Conservation (phyloP, 2,329 filamentous ascomycete genomes). For the Aspergillus puulaauensis region DNA sequence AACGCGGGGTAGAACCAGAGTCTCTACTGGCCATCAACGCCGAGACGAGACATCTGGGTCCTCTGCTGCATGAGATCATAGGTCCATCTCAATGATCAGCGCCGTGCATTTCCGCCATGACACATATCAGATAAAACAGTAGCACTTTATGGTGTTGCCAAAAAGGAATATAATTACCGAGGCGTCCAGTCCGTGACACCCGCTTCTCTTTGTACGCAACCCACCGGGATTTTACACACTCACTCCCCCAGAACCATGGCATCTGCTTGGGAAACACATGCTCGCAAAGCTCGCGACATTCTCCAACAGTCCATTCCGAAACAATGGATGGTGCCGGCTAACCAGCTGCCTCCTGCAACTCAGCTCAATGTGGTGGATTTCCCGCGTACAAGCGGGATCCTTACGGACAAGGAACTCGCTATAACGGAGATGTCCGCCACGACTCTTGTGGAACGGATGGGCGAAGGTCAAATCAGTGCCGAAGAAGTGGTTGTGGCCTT, state of each 20-base stretch:
- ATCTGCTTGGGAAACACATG: conserved; percentile 31
- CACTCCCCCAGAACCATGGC: conserved; percentile 17
- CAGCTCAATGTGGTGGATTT: conserved; percentile 32
- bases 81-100: no score
- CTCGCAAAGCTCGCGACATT: conserved; percentile 34
- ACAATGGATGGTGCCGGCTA: conserved; percentile 33
- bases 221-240: background rate
- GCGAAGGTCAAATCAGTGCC: conserved; percentile 25
- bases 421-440: conserved; percentile 51
- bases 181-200: no score
- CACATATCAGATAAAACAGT: no score
- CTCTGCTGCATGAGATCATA: no score
- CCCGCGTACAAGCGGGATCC: conserved; percentile 46
- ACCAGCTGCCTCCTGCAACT: conserved; percentile 27
- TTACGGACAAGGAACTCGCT: conserved; percentile 48
- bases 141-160: no score
- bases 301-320: conserved; percentile 33
- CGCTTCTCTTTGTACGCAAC: no score
- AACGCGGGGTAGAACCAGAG: no score
- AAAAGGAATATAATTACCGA: no score
- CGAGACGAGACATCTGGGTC: no score
- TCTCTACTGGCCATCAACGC: no score
- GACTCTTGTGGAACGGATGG: conserved; percentile 28
- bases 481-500: conserved; percentile 35
- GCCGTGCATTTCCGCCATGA: no score